A percentile compares a stretch with the other conserved stretches of the same genome.
Conservation (phyloP, 768 basidiomycete species). For the Tephrocybe sp. region DNA sequence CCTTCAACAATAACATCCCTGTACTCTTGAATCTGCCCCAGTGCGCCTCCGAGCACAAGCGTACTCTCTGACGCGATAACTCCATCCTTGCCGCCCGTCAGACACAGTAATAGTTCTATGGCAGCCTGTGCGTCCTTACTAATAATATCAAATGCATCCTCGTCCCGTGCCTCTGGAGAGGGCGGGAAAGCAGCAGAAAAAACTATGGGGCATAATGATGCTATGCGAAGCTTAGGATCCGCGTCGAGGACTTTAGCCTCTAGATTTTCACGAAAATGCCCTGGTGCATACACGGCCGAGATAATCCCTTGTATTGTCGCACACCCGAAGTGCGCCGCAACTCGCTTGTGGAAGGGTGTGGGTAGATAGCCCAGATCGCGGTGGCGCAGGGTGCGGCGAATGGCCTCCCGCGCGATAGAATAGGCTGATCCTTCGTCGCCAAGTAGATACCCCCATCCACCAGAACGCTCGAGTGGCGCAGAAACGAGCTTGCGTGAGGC, state of each 20-base stretch:
- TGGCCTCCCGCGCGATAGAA: constrained; percentile 21
- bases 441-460: constrained; percentile 26
- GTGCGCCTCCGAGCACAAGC: constrained; percentile 23
- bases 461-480: constrained; percentile 16
- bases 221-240: constrained; percentile 25
- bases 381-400: constrained; percentile 17
- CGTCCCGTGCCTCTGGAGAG: constrained; percentile 4
- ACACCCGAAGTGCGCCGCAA: constrained; percentile 20
- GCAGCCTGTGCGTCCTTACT: constrained; percentile 13
- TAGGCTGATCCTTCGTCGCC: constrained; percentile 26
- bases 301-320: constrained; percentile 18
- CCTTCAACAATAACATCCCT: constrained; percentile 12
- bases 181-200: constrained; percentile 19
- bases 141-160: constrained; percentile 21
- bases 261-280: constrained; percentile 8
- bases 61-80: constrained; percentile 11
- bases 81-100: constrained; percentile 3
- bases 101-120: constrained; percentile 12
- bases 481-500: constrained; percentile 12
- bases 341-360: constrained; percentile 16
- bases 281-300: constrained; percentile 21
- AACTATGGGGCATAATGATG: constrained; percentile 19
- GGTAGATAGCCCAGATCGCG: constrained; percentile 17
- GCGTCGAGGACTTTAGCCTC: constrained; percentile 5
- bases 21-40: constrained; percentile 19